Conservation (phyloP, 495 filamentous ascomycete species). For the Penicillium waksmanii region DNA sequence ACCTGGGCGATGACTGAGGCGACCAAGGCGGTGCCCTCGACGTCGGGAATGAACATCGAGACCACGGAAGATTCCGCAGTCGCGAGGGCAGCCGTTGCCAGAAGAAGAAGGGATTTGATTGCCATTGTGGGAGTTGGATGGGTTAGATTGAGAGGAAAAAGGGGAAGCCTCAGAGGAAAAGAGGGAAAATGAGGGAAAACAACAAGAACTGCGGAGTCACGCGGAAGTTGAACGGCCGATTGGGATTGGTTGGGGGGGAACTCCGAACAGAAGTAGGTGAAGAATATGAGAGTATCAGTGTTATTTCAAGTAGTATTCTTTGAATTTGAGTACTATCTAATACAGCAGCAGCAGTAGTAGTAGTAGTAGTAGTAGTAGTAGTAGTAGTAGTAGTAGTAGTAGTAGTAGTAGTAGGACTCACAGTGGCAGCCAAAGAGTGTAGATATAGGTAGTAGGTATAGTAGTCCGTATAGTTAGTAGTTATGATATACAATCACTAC, state of each 20-base stretch:
- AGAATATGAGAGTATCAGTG: too few species aligned
- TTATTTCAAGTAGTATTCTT: too few species aligned
- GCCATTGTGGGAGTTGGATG: slow-evolving; percentile 5
- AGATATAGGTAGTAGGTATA: too few species aligned
- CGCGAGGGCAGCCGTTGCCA: slow-evolving; percentile 26
- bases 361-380: too few species aligned
- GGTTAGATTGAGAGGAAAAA: neutral
- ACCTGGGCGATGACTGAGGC: slow-evolving; percentile 46
- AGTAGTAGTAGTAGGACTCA: too few species aligned
- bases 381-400: too few species aligned
- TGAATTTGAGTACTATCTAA: too few species aligned
- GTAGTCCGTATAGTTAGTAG: too few species aligned
- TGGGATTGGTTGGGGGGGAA: neutral
- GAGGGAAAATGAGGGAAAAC: neutral
- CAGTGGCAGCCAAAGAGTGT: too few species aligned
- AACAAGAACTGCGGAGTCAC: neutral
- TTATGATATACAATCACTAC: too few species aligned
- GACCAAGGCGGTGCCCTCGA: slow-evolving; percentile 39
- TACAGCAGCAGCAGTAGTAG: too few species aligned
- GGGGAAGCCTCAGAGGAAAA: neutral
- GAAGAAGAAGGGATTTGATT: slow-evolving; percentile 1
- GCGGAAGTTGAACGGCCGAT: neutral
- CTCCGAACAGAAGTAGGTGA: too few species aligned
- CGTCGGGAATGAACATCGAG: slow-evolving; percentile 39
- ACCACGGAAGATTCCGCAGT: slow-evolving; percentile 35